phyloP scores from a whole-genome alignment of 768 basidiomycete genomes.

The Termitomyces sp. region DNA sequence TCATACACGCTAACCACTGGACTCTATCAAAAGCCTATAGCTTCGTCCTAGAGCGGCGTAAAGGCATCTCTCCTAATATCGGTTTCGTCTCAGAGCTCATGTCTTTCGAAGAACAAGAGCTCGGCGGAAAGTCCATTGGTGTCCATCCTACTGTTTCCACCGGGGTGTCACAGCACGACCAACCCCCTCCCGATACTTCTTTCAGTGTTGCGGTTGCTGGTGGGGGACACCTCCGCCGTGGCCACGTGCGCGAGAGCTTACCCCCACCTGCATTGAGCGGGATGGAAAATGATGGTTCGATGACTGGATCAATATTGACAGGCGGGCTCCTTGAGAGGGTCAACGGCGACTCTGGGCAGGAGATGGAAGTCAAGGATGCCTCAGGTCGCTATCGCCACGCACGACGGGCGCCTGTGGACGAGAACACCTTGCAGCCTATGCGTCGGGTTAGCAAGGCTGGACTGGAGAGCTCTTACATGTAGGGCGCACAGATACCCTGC shows the following conservation, averaged over 20 bases:
- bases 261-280: conserved; percentile 41
- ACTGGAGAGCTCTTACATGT: conserved; percentile 59
- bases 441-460: conserved; percentile 92
- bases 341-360: conserved; percentile 71
- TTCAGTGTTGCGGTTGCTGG: conserved; percentile 41
- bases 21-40: conserved; percentile 87
- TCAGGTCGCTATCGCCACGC: conserved; percentile 86
- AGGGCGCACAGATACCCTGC: conserved; percentile 7
- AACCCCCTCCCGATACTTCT: conserved; percentile 24
- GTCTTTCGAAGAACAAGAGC: conserved; percentile 91
- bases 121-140: conserved; percentile 72
- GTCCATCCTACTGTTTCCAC: conserved; percentile 42
- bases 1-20: conserved; percentile 98
- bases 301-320: conserved; percentile 32
- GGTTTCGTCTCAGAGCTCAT: conserved; percentile 97
- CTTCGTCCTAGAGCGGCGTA: conserved; percentile 88
- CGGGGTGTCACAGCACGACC: conserved; percentile 19
- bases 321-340: conserved; percentile 35
- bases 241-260: conserved; percentile 71
- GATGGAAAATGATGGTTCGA: conserved; percentile 22
- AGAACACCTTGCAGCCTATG: conserved; percentile 85
- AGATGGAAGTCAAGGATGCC: conserved; percentile 86
- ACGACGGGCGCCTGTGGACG: conserved; percentile 82
- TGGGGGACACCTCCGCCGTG: conserved; percentile 37
- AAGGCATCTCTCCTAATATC: conserved; percentile 95